phyloP scores from a whole-genome alignment of 352 stramenopile genomes.

The Globisporangium echinulatum region DNA sequence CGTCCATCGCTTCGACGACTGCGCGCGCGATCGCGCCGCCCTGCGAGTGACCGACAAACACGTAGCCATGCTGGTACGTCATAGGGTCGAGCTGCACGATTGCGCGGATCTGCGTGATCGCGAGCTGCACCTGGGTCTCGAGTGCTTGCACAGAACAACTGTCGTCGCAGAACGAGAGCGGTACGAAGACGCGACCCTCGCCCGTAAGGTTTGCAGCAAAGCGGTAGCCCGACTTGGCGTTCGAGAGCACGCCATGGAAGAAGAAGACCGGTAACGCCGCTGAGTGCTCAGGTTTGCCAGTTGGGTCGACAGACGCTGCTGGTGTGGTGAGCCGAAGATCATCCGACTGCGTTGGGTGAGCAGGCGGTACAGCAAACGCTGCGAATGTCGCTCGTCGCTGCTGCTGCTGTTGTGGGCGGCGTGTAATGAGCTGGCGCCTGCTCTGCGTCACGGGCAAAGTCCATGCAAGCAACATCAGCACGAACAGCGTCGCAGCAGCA shows the following conservation, averaged over 20 bases:
- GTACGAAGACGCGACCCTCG: conserved; percentile 22
- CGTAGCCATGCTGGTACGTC: conserved; percentile 26
- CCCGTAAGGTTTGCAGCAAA: conserved; percentile 24
- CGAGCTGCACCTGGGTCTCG: conserved; percentile 25
- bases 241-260: conserved; percentile 36
- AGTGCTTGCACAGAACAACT: conserved; percentile 25
- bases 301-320: not conserved
- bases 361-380: too few relatives aligned
- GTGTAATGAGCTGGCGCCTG: not conserved
- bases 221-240: conserved; percentile 17
- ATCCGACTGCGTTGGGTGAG: not conserved
- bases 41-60: conserved; percentile 45
- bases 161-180: conserved; percentile 32
- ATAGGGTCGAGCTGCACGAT: conserved; percentile 17
- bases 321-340: not conserved
- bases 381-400: not conserved
- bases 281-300: conserved; percentile 8
- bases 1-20: conserved; percentile 52
- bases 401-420: not conserved
- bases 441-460: not conserved
- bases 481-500: not conserved
- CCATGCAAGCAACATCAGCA: not conserved
- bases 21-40: conserved; percentile 32
- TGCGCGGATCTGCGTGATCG: conserved; percentile 27
- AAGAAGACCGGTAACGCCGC: conserved; percentile 27